These are phyloP conservation scores for Claviceps spartinae DNA, from an alignment of 2,329 filamentous ascomycete genomes.

Conservation along the genomic window DNA sequence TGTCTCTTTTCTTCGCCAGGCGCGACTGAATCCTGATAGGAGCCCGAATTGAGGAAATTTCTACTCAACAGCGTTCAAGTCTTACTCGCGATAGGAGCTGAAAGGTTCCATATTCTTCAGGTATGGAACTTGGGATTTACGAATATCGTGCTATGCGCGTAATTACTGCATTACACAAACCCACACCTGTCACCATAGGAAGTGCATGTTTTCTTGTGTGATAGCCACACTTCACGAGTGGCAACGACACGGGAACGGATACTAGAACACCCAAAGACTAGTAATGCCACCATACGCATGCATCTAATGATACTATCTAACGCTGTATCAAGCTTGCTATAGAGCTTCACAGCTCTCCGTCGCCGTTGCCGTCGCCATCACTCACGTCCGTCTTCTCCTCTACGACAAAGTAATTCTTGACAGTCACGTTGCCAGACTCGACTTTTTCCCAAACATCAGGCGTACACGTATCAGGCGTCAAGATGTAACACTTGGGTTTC, in stretches of 20 bases:
- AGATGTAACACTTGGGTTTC: slow-evolving; percentile 43
- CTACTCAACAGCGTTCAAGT: no score
- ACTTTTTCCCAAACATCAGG: slow-evolving; percentile 39
- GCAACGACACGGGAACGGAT: background rate
- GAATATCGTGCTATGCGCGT: no score
- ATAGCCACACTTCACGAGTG: no score
- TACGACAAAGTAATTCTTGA: slow-evolving; percentile 26
- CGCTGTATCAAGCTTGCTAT: background rate
- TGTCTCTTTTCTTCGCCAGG: no score
- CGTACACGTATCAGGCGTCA: slow-evolving; percentile 42
- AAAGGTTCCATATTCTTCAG: no score
- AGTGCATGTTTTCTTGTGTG: no score
- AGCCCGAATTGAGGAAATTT: no score
- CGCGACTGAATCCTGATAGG: no score
- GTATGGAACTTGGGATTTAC: no score
- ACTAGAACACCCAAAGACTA: background rate
- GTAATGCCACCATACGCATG: background rate
- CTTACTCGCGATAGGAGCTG: no score
- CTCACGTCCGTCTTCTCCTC: slow-evolving; percentile 2
- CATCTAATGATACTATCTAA: background rate
- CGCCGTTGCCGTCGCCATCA: background rate
- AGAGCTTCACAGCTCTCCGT: slow-evolving; percentile 1
- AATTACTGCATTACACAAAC: no score
- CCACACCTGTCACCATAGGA: no score
- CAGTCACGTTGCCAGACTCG: slow-evolving; percentile 32